Evolutionary conservation across 768 basidiomycete genomes (phyloP).

Genomic region (Cubamyces sp.): DNA sequence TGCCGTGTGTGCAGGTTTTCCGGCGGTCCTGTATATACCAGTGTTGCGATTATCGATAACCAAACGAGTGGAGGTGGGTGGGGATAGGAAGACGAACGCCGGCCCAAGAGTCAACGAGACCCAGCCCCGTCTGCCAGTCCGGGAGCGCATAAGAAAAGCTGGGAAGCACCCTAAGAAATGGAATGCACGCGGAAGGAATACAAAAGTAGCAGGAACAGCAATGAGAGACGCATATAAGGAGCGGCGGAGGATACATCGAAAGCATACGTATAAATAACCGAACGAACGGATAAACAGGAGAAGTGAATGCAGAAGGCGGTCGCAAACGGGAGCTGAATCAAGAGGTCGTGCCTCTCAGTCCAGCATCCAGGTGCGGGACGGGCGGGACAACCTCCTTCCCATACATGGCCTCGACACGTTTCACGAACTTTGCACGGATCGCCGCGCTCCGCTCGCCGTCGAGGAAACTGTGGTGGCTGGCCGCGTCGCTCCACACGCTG

Average conservation of each 20-base stretch:
- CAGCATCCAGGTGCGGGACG: constrained; percentile 41
- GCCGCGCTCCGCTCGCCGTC: constrained; percentile 56
- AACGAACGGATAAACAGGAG: neutral
- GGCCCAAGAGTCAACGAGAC: neutral
- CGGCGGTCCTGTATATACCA: neutral
- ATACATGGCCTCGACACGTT: constrained; percentile 57
- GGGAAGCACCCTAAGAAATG: neutral
- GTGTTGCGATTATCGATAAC: neutral
- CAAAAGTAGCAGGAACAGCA: neutral
- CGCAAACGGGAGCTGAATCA: neutral
- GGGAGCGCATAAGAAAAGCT: neutral
- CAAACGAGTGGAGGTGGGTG: constrained; percentile 2
- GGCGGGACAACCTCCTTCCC: constrained; percentile 46
- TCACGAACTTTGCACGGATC: constrained; percentile 52
- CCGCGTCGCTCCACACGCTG: constrained; percentile 46
- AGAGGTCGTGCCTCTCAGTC: constrained; percentile 2
- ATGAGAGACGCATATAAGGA: constrained; percentile 5
- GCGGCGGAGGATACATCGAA: neutral
- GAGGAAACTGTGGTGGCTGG: constrained; percentile 53
- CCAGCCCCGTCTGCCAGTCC: constrained; percentile 8
- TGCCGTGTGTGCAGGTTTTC: neutral
- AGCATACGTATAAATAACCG: constrained; percentile 9
- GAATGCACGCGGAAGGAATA: neutral
- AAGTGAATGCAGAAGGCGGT: neutral
- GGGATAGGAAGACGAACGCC: neutral